Evolutionary conservation across 331 rosid genomes (phyloP), one percentile per base, ranked within the genome.

Genomic region (Malus hybrid): DNA sequence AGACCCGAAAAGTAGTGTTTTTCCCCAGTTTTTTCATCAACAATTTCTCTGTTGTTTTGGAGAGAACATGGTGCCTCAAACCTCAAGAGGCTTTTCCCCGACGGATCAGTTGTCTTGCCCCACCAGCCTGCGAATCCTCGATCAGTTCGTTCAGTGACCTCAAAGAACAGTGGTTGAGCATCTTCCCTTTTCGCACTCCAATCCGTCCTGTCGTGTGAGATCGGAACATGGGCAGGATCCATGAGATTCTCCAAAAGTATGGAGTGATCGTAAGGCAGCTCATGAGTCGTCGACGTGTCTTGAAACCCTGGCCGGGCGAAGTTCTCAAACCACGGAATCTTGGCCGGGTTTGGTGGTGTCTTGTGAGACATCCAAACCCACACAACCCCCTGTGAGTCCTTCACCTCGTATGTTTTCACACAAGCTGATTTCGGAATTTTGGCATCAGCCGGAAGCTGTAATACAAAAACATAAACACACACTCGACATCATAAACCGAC

Each of bases 201-300:
- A 68, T 92, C 97, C 19, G 97, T 95, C 77, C 97, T 86, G 65
- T 95, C 99, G 24, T 95, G 99, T 4, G 99, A 95, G 88, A 95
- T 95, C 4, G 99, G 99, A 52, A 95, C 15, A 73, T 95, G 99
- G 52, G 97, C 99, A 42, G 97, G 99, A 81, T 92, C 99, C 97
- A 92, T 92, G 73, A 95, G 93, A 85, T 95, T 95, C 78, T 95
- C 99, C 65, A 92, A 80, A 10, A 92, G 99, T 76, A 92, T 90
- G 33, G 99, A 95, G 81, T 95, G 99, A 76, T 95, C 99, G 72
- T 95, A 95, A 22, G 99, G 99, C 70, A 92, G 97, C 86, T 95
- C 99, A 27, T 95, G 97, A 79, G 74, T 83, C 33, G 97, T 81
- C 22, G 96, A 95, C 70, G 85, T 42, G 74, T 95, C 99, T 74